These are phyloP conservation scores for Axilococcus clingmanii DNA, from an alignment of 139 green algal species.

Conservation along the genomic window DNA sequence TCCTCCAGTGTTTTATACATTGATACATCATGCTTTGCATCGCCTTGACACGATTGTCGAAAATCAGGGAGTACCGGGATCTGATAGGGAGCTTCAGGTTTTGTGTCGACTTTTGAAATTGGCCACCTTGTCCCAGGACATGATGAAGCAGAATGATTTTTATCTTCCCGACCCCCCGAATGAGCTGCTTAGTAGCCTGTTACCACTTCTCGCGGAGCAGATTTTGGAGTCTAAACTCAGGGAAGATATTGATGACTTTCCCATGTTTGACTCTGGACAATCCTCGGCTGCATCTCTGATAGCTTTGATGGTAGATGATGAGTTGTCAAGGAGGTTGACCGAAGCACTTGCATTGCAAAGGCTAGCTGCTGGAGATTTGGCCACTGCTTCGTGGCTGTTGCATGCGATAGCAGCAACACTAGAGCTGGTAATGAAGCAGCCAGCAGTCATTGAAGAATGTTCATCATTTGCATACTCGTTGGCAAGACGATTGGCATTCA, in stretches of 20 bases:
- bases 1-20: slow-evolving; percentile 52
- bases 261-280: not conserved
- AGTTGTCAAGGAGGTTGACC: slow-evolving; percentile 31
- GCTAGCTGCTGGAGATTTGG: slow-evolving; percentile 28
- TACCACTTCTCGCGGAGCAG: slow-evolving; percentile 25
- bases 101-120: slow-evolving; percentile 52
- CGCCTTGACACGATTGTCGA: slow-evolving; percentile 29
- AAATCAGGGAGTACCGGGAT: slow-evolving; percentile 20
- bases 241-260: slow-evolving; percentile 6
- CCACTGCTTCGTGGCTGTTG: slow-evolving; percentile 29
- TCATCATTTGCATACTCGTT: slow-evolving; percentile 48
- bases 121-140: slow-evolving; percentile 10
- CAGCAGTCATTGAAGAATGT: slow-evolving; percentile 35
- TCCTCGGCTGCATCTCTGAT: slow-evolving; percentile 2
- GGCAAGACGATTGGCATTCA: slow-evolving; percentile 18
- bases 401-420: slow-evolving; percentile 14
- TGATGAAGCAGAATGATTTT: slow-evolving; percentile 24
- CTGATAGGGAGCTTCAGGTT: slow-evolving; percentile 40
- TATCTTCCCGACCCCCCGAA: slow-evolving; percentile 15
- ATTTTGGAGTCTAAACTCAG: slow-evolving; percentile 32
- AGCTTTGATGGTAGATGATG: slow-evolving; percentile 28
- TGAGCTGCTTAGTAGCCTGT: slow-evolving; percentile 35
- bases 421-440: not conserved
- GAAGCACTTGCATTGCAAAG: slow-evolving; percentile 38
- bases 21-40: slow-evolving; percentile 44